Evolutionary conservation across 192 early-diverging fungal genomes (phyloP).

Genomic region (Backusella luteola): DNA sequence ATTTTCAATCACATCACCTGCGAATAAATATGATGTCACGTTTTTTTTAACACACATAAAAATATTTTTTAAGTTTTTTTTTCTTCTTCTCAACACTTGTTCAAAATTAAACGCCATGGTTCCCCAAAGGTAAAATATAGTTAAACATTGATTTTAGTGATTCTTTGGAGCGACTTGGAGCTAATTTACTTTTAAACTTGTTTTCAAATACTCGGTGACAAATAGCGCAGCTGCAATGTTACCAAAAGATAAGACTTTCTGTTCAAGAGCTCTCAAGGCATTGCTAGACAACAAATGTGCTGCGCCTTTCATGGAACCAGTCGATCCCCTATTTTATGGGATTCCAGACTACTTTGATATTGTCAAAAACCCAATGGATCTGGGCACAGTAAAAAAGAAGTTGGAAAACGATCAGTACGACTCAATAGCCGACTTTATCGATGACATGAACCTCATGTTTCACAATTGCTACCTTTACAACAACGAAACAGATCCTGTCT

Average conservation of each 20-base stretch:
- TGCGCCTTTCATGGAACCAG: constrained; percentile 77
- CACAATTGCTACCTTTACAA: constrained; percentile 82
- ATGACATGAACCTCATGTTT: constrained; percentile 67
- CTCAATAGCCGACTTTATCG: constrained; percentile 38
- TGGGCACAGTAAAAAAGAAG: constrained; percentile 49
- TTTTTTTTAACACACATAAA: too few species aligned
- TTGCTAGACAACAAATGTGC: constrained; percentile 77
- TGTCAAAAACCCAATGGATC: constrained; percentile 78
- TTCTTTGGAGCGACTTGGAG: too few species aligned
- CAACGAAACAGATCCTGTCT: constrained; percentile 62
- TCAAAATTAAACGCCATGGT: too few species aligned
- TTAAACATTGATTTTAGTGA: too few species aligned
- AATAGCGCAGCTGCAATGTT: background rate
- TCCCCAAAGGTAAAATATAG: too few species aligned
- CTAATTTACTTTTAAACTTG: too few species aligned
- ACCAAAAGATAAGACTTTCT: background rate
- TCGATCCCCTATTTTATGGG: constrained; percentile 63
- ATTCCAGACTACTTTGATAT: constrained; percentile 72
- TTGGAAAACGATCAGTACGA: constrained; percentile 40
- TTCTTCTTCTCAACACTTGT: too few species aligned
- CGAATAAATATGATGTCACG: too few species aligned
- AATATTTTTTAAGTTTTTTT: too few species aligned
- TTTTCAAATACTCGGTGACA: too few species aligned
- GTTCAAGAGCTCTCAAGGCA: constrained; percentile 43
- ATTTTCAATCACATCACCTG: too few species aligned